Percentiles rank a stretch among this genome's conserved stretches.
These are phyloP conservation scores for Penicillium paxilli DNA, from an alignment of 495 filamentous ascomycete genomes.

Conservation along the genomic window DNA sequence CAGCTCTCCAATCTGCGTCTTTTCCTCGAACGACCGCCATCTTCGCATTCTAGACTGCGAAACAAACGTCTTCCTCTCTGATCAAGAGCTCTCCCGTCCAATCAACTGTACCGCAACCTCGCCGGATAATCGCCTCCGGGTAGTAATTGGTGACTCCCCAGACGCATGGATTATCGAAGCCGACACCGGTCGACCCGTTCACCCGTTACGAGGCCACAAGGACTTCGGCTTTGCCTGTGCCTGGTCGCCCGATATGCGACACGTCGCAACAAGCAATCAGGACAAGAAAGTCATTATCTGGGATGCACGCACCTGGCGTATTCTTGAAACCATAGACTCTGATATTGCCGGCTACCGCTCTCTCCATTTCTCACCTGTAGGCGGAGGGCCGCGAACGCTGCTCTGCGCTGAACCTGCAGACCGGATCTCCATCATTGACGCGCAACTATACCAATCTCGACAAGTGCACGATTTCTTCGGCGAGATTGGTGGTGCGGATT, in stretches of 20 bases:
- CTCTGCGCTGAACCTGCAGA: slow-evolving; percentile 84
- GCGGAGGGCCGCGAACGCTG: slow-evolving; percentile 70
- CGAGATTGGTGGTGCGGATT: slow-evolving; percentile 75
- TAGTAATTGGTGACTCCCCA: slow-evolving; percentile 68
- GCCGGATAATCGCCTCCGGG: slow-evolving; percentile 76
- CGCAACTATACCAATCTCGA: slow-evolving; percentile 60
- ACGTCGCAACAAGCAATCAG: slow-evolving; percentile 88
- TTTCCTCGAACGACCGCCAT: slow-evolving; percentile 80
- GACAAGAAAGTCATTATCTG: slow-evolving; percentile 83
- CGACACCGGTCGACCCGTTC: slow-evolving; percentile 56
- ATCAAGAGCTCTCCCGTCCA: slow-evolving; percentile 61
- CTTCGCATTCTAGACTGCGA: slow-evolving; percentile 74
- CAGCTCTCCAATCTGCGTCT: slow-evolving; percentile 65
- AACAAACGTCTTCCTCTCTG: slow-evolving; percentile 63
- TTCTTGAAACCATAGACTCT: slow-evolving; percentile 65
- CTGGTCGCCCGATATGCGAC: slow-evolving; percentile 87
- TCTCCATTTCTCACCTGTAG: slow-evolving; percentile 79
- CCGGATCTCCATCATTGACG: slow-evolving; percentile 76
- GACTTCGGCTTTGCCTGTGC: slow-evolving; percentile 89
- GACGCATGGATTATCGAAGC: slow-evolving; percentile 63
- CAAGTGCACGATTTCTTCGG: slow-evolving; percentile 87
- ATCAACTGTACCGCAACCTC: slow-evolving; percentile 86
- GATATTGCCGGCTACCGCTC: slow-evolving; percentile 78
- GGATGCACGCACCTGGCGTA: slow-evolving; percentile 75
- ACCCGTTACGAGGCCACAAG: slow-evolving; percentile 64